These are phyloP conservation scores for Bidens hawaiensis DNA, from an alignment of 140 eudicot species.

Conservation along the genomic window DNA sequence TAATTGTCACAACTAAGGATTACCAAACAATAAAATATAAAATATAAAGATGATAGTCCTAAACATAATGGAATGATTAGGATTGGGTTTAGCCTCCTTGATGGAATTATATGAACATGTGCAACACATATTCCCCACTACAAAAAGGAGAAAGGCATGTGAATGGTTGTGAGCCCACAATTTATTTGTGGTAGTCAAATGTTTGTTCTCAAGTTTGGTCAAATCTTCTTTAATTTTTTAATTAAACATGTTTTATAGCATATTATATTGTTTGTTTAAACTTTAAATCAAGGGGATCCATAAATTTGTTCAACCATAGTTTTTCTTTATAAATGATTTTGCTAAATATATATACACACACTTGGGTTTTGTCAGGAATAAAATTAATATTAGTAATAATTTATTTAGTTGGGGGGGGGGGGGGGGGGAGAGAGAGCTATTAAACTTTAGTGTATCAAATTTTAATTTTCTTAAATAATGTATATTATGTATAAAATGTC, in stretches of 20 bases:
- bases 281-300: not conserved
- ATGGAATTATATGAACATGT: constrained; percentile 38
- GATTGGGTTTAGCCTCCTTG: constrained; percentile 22
- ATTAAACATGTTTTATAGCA: constrained; percentile 1
- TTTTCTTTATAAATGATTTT: not conserved
- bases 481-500: no score
- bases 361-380: no score
- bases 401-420: no score
- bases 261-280: not conserved
- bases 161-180: constrained; percentile 40
- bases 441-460: no score
- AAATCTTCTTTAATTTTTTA: constrained; percentile 18
- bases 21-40: not conserved
- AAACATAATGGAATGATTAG: constrained; percentile 33
- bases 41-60: constrained; percentile 2
- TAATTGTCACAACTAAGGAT: not conserved
- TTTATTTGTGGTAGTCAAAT: constrained; percentile 22
- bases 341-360: no score
- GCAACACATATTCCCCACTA: constrained; percentile 41
- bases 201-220: constrained; percentile 30
- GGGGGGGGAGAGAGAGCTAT: no score
- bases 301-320: not conserved
- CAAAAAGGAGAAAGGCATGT: constrained; percentile 34
- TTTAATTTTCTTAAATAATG: no score
- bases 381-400: no score